Conservation (phyloP, 352 stramenopile species). For the Thraustochytrium sp. region DNA sequence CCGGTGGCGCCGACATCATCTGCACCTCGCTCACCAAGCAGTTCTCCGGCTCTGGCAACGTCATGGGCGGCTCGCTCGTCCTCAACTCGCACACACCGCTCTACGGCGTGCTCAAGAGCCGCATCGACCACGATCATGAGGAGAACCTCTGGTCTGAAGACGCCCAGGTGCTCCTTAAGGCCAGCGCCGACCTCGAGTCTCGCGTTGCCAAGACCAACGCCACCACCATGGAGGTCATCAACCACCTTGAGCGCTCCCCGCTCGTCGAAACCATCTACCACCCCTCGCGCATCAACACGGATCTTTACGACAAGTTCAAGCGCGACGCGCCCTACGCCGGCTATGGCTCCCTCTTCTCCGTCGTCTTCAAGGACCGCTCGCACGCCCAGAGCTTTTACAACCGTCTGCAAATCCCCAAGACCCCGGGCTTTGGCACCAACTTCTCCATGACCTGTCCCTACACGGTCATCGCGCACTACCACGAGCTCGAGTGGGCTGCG, state of each 20-base stretch:
- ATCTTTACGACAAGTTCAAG: constrained; percentile 63
- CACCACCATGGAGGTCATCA: constrained; percentile 63
- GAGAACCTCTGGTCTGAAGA: constrained; percentile 13
- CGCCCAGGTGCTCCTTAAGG: constrained; percentile 21
- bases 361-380: constrained; percentile 63
- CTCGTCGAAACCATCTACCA: constrained; percentile 77
- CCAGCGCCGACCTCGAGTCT: constrained; percentile 59
- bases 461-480: constrained; percentile 81
- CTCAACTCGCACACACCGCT: constrained; percentile 63
- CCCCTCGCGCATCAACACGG: constrained; percentile 59
- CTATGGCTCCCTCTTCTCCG: constrained; percentile 77
- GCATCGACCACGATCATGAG: constrained; percentile 21
- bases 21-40: constrained; percentile 86
- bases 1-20: constrained; percentile 69
- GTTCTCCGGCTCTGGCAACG: constrained; percentile 77
- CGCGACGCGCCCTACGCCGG: constrained; percentile 46
- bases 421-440: constrained; percentile 82
- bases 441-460: constrained; percentile 87
- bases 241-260: constrained; percentile 64
- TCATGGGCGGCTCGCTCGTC: constrained; percentile 82
- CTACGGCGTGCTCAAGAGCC: constrained; percentile 56
- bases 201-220: constrained; percentile 70
- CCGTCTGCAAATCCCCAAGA: constrained; percentile 68
- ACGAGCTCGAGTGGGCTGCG: constrained; percentile 82
- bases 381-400: constrained; percentile 76